Conservation (phyloP, 306 rosid species). For the Lathyrus oleraceus region DNA sequence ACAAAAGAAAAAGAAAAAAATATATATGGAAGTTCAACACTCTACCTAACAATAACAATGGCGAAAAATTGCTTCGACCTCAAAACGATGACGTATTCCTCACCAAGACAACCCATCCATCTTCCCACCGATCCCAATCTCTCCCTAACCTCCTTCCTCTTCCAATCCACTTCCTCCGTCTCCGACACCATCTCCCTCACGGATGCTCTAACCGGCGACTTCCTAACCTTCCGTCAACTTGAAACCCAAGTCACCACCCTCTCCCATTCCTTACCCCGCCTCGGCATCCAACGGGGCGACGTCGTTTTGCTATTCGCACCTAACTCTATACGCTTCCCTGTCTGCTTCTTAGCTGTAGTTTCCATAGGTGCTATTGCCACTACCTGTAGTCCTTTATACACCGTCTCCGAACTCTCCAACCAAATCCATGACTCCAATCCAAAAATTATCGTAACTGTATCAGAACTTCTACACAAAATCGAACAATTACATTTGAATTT, state of each 20-base stretch:
- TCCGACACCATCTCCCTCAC: constrained; percentile 37
- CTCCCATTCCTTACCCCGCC: constrained; percentile 21
- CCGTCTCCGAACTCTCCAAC: constrained; percentile 33
- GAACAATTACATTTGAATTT: constrained; percentile 24
- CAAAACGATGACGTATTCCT: constrained; percentile 38
- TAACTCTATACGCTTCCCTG: constrained; percentile 21
- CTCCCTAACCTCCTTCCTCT: constrained; percentile 55
- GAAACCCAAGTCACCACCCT: constrained; percentile 35
- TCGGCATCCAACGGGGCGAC: constrained; percentile 33
- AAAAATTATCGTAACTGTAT: constrained; percentile 36
- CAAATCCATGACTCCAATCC: constrained; percentile 49
- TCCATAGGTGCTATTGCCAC: constrained; percentile 39
- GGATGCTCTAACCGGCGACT: constrained; percentile 39
- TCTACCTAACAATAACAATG: constrained; percentile 22
- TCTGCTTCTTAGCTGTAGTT: constrained; percentile 24
- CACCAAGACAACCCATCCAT: constrained; percentile 44
- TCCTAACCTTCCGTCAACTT: constrained; percentile 47
- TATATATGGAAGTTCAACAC: background rate
- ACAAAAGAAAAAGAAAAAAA: background rate
- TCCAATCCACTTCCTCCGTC: constrained; percentile 38
- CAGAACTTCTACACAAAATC: constrained; percentile 34
- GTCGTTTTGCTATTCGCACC: constrained; percentile 43
- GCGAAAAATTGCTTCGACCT: constrained; percentile 38
- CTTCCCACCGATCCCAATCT: constrained; percentile 44
- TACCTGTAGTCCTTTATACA: constrained; percentile 35